Conservation (phyloP, 495 filamentous ascomycete genomes). For the Lasiosphaeris hirsuta region DNA sequence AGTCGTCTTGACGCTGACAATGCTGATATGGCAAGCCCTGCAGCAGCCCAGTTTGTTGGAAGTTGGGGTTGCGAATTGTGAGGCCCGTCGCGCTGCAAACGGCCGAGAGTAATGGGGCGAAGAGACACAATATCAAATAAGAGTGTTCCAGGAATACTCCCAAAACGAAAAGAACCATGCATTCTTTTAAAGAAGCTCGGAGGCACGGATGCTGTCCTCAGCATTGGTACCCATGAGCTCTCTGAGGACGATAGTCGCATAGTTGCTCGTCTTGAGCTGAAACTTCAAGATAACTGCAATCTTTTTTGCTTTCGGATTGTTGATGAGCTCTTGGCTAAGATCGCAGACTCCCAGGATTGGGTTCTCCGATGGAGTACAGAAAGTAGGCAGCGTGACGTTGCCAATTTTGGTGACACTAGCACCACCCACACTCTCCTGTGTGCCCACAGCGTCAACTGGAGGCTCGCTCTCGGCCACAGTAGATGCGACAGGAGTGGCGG, state of each 20-base stretch:
- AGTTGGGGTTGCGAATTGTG: no score
- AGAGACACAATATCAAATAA: no score
- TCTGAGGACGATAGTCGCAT: constrained; percentile 89
- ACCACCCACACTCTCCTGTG: not conserved
- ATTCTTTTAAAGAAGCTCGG: no score
- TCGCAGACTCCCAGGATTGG: constrained; percentile 15
- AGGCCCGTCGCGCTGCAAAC: no score
- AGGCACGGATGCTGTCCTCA: constrained; percentile 2
- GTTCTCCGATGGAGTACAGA: constrained; percentile 26
- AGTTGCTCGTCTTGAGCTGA: constrained; percentile 79
- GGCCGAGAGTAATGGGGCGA: no score
- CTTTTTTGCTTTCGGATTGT: constrained; percentile 44
- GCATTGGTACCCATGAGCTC: constrained; percentile 58
- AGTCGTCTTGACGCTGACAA: no score
- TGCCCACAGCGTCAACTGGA: not conserved
- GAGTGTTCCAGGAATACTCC: no score
- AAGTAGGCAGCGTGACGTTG: constrained; percentile 17
- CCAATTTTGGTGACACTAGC: not conserved
- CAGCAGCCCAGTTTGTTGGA: no score
- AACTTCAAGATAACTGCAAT: constrained; percentile 83
- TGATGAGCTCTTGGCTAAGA: constrained; percentile 10
- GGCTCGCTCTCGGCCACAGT: not conserved
- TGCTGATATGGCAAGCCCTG: no score
- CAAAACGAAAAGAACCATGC: no score
- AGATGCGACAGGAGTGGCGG: not conserved